Percentiles rank a stretch among this genome's conserved stretches.
Conservation (phyloP, 805 yeast genomes). For the Yarrowia deformans region DNA sequence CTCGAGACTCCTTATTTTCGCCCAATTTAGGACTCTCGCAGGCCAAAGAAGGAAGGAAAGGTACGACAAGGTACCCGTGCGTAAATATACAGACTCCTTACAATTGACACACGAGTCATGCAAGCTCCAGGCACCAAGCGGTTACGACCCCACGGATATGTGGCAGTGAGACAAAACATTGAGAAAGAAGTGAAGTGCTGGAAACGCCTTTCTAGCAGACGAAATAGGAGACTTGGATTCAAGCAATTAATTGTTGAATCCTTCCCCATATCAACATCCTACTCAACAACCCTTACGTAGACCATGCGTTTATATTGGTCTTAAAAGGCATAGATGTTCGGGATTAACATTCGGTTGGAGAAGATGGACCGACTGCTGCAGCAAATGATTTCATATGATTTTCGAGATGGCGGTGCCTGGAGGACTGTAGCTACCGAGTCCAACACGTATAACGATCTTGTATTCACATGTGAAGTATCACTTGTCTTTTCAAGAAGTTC, state of each 20-base stretch:
- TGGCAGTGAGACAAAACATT: conserved; percentile 3
- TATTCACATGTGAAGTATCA: neutral
- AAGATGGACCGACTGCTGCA: conserved; percentile 23
- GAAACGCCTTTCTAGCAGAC: neutral
- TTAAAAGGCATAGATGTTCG: conserved; percentile 21
- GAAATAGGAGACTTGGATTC: neutral
- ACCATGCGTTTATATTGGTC: conserved; percentile 19
- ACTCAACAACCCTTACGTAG: neutral
- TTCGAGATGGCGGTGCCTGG: neutral
- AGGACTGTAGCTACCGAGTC: neutral
- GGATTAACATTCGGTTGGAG: conserved; percentile 22
- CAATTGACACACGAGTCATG: conserved; percentile 19
- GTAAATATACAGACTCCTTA: neutral
- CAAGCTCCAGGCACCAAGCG: conserved; percentile 23
- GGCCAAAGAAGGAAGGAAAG: conserved; percentile 17
- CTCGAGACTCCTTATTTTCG: neutral
- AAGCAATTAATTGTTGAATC: neutral
- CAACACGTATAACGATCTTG: neutral
- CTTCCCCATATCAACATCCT: neutral
- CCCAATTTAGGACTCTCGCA: conserved; percentile 6
- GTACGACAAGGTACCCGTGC: conserved; percentile 22
- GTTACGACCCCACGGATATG: conserved; percentile 7
- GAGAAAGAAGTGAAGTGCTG: neutral
- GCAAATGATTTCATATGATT: conserved; percentile 10
- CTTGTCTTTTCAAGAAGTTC: neutral